These are phyloP conservation scores for Lathyrus sativus DNA, from an alignment of 306 rosid genomes.

Conservation along the genomic window DNA sequence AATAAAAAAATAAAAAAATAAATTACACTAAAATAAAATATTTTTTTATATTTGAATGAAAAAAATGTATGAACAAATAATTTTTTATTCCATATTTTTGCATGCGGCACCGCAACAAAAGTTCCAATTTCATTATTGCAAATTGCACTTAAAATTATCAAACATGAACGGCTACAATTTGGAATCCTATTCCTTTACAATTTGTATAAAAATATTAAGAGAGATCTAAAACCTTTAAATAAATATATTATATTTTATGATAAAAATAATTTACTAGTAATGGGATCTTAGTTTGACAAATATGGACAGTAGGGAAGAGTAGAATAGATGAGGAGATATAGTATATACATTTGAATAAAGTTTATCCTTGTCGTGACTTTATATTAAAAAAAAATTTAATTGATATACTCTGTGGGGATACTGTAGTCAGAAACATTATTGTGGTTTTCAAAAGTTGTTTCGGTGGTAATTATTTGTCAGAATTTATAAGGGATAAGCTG, in stretches of 20 bases:
- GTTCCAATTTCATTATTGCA: constrained; percentile 17
- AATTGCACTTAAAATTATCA: not conserved
- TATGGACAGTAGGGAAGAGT: not conserved
- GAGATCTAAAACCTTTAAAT: not conserved
- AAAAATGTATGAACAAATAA: not conserved
- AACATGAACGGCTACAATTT: constrained; percentile 27
- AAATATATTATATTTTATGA: not conserved
- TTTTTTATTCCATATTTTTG: not conserved
- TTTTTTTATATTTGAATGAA: no score
- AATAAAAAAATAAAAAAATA: no score
- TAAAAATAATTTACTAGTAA: not conserved
- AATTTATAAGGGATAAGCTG: constrained; percentile 28
- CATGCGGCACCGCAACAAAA: constrained; percentile 2
- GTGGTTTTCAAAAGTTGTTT: constrained; percentile 29
- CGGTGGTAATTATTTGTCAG: constrained; percentile 9
- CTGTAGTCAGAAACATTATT: constrained; percentile 35
- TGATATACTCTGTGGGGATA: constrained; percentile 24
- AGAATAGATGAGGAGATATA: not conserved
- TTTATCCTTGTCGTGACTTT: constrained; percentile 9
- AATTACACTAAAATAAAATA: no score
- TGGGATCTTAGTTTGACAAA: not conserved
- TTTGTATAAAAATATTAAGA: not conserved
- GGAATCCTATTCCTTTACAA: constrained; percentile 9
- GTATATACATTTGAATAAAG: constrained; percentile 15
- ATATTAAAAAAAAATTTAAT: not conserved